phyloP scores from a whole-genome alignment of 148 eudicot species.

The Nyssa sinensis region DNA sequence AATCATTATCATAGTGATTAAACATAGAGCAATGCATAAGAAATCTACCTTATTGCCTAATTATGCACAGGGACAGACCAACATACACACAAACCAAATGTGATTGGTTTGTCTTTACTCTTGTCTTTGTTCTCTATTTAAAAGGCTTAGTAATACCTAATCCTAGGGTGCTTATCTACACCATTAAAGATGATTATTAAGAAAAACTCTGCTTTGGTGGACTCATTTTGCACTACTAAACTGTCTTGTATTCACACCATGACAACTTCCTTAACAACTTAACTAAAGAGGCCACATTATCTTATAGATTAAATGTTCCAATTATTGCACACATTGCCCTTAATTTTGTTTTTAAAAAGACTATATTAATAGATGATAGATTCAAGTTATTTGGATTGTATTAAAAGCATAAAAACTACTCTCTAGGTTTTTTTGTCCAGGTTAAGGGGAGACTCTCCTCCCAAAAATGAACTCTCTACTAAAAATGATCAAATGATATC shows the following conservation, averaged over 20 bases:
- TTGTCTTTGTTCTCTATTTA: constrained; percentile 18
- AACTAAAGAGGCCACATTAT: neutral
- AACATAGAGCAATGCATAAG: constrained; percentile 27
- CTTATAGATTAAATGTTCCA: neutral
- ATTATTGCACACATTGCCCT: neutral
- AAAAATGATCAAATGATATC: too few relatives aligned
- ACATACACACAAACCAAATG: constrained; percentile 34
- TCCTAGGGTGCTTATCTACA: constrained; percentile 24
- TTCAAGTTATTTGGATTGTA: neutral
- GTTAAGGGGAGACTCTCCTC: too few relatives aligned
- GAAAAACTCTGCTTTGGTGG: neutral
- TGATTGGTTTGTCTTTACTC: constrained; percentile 52
- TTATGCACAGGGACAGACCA: constrained; percentile 31
- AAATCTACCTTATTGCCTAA: constrained; percentile 25
- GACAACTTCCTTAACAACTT: neutral
- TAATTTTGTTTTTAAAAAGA: neutral
- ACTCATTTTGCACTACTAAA: neutral
- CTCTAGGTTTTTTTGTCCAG: too few relatives aligned
- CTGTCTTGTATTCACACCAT: neutral
- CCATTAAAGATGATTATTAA: constrained; percentile 6
- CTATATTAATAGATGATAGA: neutral
- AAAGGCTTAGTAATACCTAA: neutral
- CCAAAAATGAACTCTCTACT: too few relatives aligned
- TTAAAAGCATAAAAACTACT: neutral
- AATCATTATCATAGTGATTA: too few relatives aligned